A percentile compares a stretch with the other conserved stretches of the same genome.
These are phyloP conservation scores for Amaranthus tricolor DNA, from an alignment of 179 eudicot species.

Conservation along the genomic window DNA sequence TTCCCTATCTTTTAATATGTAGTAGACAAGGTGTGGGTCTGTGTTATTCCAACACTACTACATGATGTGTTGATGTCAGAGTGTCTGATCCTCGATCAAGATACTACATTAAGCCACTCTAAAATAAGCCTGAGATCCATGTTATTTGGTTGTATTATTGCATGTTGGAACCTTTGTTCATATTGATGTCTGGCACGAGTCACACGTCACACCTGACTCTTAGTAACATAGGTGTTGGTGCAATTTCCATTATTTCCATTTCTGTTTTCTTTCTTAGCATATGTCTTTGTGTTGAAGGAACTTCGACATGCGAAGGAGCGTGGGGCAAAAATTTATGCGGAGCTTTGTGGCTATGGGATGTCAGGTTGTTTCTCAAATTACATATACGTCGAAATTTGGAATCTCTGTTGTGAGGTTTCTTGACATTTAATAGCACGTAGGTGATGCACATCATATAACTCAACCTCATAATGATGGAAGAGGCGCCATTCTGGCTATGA, in stretches of 20 bases:
- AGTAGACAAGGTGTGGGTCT: too few relatives aligned
- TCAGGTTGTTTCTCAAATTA: slow-evolving; percentile 55
- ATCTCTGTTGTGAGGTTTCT: neutral
- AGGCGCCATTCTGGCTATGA: slow-evolving; percentile 95
- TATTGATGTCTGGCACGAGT: too few relatives aligned
- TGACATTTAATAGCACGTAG: slow-evolving; percentile 32
- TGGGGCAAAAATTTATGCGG: slow-evolving; percentile 91
- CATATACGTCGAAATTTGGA: neutral
- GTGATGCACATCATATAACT: slow-evolving; percentile 94
- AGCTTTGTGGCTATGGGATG: slow-evolving; percentile 91
- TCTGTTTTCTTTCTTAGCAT: slow-evolving; percentile 8
- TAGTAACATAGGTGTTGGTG: slow-evolving; percentile 10
- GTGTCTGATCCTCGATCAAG: too few relatives aligned
- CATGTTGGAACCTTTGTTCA: too few relatives aligned
- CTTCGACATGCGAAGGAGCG: slow-evolving; percentile 81
- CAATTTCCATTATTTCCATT: neutral
- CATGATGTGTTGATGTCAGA: too few relatives aligned
- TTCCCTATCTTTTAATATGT: too few relatives aligned
- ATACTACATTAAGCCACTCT: too few relatives aligned
- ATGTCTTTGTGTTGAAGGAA: slow-evolving; percentile 46
- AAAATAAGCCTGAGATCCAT: too few relatives aligned
- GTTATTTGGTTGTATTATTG: too few relatives aligned
- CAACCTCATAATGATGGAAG: slow-evolving; percentile 89
- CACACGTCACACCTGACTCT: too few relatives aligned
- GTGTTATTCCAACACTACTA: too few relatives aligned